These are phyloP conservation scores for Kwoniella mangroviensis DNA, from an alignment of 768 basidiomycete species.

Conservation along the genomic window DNA sequence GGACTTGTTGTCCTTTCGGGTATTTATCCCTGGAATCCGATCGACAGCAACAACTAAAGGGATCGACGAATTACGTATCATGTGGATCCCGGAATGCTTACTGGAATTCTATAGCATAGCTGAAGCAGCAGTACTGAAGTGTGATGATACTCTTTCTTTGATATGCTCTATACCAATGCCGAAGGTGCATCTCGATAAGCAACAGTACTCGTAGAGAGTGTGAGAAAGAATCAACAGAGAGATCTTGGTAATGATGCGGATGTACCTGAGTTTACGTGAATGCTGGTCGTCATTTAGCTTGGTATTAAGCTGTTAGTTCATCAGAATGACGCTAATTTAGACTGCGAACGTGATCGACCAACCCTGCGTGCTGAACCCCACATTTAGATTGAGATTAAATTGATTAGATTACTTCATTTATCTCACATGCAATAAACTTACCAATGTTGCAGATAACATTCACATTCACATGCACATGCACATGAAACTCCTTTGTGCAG, in stretches of 20 bases:
- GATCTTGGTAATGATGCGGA: no score
- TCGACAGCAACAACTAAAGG: background rate
- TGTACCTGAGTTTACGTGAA: background rate
- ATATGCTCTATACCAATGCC: background rate
- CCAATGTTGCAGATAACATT: no score
- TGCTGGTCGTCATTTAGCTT: background rate
- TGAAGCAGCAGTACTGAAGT: background rate
- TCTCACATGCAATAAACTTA: no score
- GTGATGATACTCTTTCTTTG: background rate
- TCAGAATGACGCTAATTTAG: background rate
- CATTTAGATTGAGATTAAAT: background rate
- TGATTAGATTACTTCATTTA: background rate
- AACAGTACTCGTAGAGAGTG: no score
- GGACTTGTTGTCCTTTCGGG: background rate
- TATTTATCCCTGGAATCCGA: background rate
- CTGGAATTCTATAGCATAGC: no score
- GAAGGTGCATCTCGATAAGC: no score
- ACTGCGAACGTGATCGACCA: background rate
- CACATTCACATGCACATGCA: no score
- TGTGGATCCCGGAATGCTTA: no score
- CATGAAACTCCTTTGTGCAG: no score
- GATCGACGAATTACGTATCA: background rate
- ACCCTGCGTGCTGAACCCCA: background rate
- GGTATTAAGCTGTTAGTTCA: background rate
- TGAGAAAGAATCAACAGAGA: no score